Conservation (phyloP, 2,329 filamentous ascomycete genomes). For the Xylariomycetidae sp. region DNA sequence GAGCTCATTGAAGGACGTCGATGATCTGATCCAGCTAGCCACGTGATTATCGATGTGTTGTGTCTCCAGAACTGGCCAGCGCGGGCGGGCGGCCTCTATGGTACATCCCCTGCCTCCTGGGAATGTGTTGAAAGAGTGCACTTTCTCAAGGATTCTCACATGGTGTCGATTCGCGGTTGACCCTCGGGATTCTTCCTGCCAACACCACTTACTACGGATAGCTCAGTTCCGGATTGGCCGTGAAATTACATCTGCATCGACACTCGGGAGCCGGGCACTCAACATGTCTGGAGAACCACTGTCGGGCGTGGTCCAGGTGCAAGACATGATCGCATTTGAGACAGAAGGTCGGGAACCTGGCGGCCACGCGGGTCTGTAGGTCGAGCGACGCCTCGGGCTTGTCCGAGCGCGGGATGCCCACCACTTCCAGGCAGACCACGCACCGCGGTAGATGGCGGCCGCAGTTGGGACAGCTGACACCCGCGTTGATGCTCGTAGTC, state of each 20-base stretch:
- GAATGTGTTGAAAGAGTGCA: too few relatives aligned
- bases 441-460: conserved; percentile 63
- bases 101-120: too few relatives aligned
- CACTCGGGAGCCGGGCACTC: conserved; percentile 68
- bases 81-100: too few relatives aligned
- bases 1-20: too few relatives aligned
- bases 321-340: conserved; percentile 64
- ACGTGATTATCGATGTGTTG: too few relatives aligned
- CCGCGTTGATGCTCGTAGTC: conserved; percentile 52
- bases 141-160: too few relatives aligned
- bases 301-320: conserved; percentile 62
- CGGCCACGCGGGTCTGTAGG: conserved; percentile 40
- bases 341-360: conserved; percentile 64
- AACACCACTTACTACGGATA: conserved; percentile 34
- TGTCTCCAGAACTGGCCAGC: too few relatives aligned
- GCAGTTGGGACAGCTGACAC: conserved; percentile 63
- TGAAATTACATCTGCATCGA: conserved; percentile 59
- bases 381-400: conserved; percentile 48
- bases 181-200: neutral
- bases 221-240: conserved; percentile 54
- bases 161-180: too few relatives aligned
- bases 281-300: conserved; percentile 61
- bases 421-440: conserved; percentile 62
- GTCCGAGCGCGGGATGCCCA: conserved; percentile 60
- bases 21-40: too few relatives aligned